Base-by-base conservation (phyloP, 805 yeast genomes). In the Kazachstania martiniae region DNA sequence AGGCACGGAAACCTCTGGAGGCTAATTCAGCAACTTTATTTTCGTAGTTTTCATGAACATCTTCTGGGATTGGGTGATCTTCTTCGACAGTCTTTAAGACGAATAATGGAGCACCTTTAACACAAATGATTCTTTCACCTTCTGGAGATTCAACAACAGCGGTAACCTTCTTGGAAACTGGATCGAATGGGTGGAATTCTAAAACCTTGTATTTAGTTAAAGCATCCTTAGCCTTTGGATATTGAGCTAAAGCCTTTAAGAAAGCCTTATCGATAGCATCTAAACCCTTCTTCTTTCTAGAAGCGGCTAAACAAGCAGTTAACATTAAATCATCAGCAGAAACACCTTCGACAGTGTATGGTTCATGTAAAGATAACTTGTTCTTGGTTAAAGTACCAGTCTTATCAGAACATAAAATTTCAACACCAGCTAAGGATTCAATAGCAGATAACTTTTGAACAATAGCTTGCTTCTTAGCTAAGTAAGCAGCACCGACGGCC, bases 401-500 rank as follows among this genome's bases (percentile, higher is more conserved):
- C 69, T 86, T 86, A 69, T 86, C 96, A 51, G 95, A 86, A 77
- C 96, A 86, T 63, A 86, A 74, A 65, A 86, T 84, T 70, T 87
- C 95, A 58, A 86, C 95, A 77, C 95, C 95, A 47, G 95, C 96
- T 52, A 86, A 71, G 43, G 95, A 85, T 70, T 86, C 96, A 68
- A 86, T 86, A 49, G 95, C 95, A 62, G 94, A 82, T 59, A 86
- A 73, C 64, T 87, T 87, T 68, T 86, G 95, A 56, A 86, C 95
- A 72, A 86, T 86, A 50, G 95, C 95, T 69, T 84, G 84, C 68
- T 84, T 86, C 74, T 84, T 82, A 56, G 95, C 95, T 58, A 86
- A 71, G 79, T 84, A 84, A 59, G 95, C 95, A 63, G 95, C 96
- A 77, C 96, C 96, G 65, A 87, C 96, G 65, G 96, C 95, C 95